Evolutionary conservation across 139 green algal genomes (phyloP).

Genomic region (Chlorella vulgaris): DNA sequence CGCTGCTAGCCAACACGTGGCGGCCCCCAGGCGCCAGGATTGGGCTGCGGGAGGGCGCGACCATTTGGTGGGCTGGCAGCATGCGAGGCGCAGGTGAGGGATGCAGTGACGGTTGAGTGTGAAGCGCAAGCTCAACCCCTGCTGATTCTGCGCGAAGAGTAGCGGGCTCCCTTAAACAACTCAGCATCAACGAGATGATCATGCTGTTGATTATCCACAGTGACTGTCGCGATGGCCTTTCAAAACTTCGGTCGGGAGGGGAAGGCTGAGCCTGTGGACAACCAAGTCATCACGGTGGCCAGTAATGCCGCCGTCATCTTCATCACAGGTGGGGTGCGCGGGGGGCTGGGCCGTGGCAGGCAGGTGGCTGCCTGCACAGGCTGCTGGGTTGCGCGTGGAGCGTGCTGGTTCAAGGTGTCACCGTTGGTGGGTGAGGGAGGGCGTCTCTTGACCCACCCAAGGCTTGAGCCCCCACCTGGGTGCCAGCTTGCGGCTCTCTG

Average conservation of each 20-base stretch:
- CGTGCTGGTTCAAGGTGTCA: too few species aligned
- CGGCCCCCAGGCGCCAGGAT: neutral
- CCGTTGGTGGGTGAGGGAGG: too few species aligned
- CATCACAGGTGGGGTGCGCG: constrained; percentile 6
- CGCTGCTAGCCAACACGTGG: constrained; percentile 26
- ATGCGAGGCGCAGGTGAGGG: constrained; percentile 60
- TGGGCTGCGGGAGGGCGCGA: neutral
- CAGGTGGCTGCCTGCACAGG: neutral
- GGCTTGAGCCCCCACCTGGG: too few species aligned
- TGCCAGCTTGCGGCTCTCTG: too few species aligned
- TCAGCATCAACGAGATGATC: too few species aligned
- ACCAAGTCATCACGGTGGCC: constrained; percentile 20
- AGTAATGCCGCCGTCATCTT: constrained; percentile 22
- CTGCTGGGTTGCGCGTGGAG: too few species aligned
- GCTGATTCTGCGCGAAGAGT: too few species aligned
- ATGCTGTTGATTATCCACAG: too few species aligned
- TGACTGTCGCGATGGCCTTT: constrained; percentile 79
- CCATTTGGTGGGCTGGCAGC: constrained; percentile 61
- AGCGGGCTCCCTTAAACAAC: too few species aligned
- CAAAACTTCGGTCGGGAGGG: constrained; percentile 48
- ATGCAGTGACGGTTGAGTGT: neutral
- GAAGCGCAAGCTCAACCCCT: too few species aligned
- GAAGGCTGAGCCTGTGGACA: neutral
- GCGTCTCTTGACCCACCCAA: too few species aligned
- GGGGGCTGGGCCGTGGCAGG: neutral